Percentiles rank a stretch among this genome's conserved stretches.
phyloP scores from a whole-genome alignment of 2,329 filamentous ascomycete genomes.

The Magnaporthiopsis incrustans region DNA sequence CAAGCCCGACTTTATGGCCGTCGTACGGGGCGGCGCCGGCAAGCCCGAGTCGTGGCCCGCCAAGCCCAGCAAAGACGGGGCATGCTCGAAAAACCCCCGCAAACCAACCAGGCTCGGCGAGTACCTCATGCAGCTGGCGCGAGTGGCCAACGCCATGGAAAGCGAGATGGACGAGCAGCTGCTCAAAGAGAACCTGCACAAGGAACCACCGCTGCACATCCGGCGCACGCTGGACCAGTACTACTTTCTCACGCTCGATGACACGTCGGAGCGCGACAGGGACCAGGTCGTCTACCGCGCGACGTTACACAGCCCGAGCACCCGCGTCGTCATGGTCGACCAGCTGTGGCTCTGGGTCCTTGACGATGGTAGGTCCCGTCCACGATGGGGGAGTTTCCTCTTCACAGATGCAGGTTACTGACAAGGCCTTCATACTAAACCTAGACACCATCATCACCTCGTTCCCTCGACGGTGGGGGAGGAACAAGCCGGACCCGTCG shows the following conservation, averaged over 20 bases:
- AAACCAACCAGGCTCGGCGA: conserved; percentile 16
- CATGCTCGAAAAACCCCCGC: neutral
- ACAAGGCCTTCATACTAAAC: neutral
- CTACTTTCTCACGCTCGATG: conserved; percentile 31
- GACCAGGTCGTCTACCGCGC: conserved; percentile 34
- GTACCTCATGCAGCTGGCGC: conserved; percentile 24
- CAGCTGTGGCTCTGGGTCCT: conserved; percentile 26
- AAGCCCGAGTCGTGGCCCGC: neutral
- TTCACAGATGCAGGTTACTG: neutral
- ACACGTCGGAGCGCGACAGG: conserved; percentile 30
- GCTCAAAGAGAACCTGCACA: conserved; percentile 24
- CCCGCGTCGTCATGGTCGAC: conserved; percentile 22
- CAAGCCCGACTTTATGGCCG: neutral
- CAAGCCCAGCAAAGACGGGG: neutral
- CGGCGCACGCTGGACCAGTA: conserved; percentile 38
- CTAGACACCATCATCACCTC: conserved; percentile 19
- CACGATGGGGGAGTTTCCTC: no score
- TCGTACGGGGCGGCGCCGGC: neutral
- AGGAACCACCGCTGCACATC: conserved; percentile 29
- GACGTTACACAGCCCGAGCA: conserved; percentile 19
- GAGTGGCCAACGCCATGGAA: conserved; percentile 27
- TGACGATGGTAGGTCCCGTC: conserved; percentile 16
- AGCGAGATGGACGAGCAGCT: conserved; percentile 26
- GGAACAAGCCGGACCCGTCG: conserved; percentile 29
- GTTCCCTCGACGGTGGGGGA: conserved; percentile 31